Conservation (phyloP, 164 flowering plant genomes). For the Platanus orientalis region DNA sequence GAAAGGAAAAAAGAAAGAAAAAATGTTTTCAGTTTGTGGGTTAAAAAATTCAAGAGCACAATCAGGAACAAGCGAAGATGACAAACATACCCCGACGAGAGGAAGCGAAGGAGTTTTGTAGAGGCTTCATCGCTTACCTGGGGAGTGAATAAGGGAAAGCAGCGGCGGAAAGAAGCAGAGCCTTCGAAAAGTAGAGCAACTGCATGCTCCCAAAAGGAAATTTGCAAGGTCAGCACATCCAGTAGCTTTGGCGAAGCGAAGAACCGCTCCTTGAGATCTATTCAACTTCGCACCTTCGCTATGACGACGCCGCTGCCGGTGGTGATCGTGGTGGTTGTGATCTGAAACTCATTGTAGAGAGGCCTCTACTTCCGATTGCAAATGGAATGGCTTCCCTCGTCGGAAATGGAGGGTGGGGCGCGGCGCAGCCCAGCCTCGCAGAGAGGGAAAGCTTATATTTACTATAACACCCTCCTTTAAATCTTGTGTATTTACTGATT, state of each 20-base stretch:
- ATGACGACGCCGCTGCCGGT: too few relatives aligned
- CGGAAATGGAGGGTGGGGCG: too few relatives aligned
- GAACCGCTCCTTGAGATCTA: constrained; percentile 45
- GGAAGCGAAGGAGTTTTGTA: constrained; percentile 74
- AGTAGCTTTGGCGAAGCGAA: constrained; percentile 50
- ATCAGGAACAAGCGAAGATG: not conserved
- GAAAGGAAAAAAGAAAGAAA: too few relatives aligned
- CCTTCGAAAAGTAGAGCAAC: constrained; percentile 68
- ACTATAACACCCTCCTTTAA: too few relatives aligned
- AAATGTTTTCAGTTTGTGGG: too few relatives aligned
- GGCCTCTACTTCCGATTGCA: constrained; percentile 3
- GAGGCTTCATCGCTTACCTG: constrained; percentile 41
- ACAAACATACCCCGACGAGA: constrained; percentile 70
- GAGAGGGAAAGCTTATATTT: too few relatives aligned
- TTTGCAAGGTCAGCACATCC: constrained; percentile 69
- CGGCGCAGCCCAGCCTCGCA: too few relatives aligned
- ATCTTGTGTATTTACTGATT: too few relatives aligned
- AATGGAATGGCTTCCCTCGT: constrained; percentile 4
- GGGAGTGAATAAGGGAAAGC: constrained; percentile 70
- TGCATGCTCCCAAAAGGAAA: constrained; percentile 75
- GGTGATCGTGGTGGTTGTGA: constrained; percentile 31
- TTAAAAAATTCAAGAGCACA: not conserved
- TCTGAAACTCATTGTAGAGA: not conserved
- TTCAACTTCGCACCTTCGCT: constrained; percentile 29
- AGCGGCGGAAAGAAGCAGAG: constrained; percentile 64